phyloP scores from a whole-genome alignment of 2,329 filamentous ascomycete genomes.

The Paraphaeosphaeria minitans region DNA sequence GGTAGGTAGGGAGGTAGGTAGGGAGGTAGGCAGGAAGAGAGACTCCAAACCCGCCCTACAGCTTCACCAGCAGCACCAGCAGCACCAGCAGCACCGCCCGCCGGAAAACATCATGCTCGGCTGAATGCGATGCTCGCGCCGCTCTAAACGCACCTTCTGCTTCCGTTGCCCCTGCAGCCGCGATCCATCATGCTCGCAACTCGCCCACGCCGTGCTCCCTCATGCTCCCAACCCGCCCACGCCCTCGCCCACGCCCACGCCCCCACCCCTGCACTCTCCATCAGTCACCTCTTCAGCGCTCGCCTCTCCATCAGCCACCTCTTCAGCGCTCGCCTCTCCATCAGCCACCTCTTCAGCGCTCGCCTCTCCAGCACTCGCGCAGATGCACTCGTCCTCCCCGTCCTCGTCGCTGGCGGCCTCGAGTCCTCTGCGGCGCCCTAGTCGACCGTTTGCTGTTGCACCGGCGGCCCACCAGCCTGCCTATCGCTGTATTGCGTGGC shows the following conservation, averaged over 20 bases:
- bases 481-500: constrained; percentile 20
- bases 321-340: not conserved
- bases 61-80: no score
- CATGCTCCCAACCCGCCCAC: no score
- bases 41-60: no score
- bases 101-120: constrained; percentile 24
- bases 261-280: constrained; percentile 2
- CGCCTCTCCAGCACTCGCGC: not conserved
- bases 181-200: constrained; percentile 9
- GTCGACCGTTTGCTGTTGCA: constrained; percentile 45
- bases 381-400: not conserved
- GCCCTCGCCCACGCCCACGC: no score
- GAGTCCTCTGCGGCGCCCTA: constrained; percentile 32
- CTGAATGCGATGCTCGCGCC: constrained; percentile 25
- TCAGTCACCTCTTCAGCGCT: not conserved
- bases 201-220: constrained; percentile 6
- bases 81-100: no score
- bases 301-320: not conserved
- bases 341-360: not conserved
- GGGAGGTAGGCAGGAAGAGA: no score
- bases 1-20: no score
- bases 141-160: constrained; percentile 19
- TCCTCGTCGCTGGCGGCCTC: constrained; percentile 16
- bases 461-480: constrained; percentile 29
- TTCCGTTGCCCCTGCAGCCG: constrained; percentile 35